A percentile compares a stretch with the other conserved stretches of the same genome.
phyloP scores from a whole-genome alignment of 1,139 yeast genomes.

The Sugiyamaella grinbergsii region DNA sequence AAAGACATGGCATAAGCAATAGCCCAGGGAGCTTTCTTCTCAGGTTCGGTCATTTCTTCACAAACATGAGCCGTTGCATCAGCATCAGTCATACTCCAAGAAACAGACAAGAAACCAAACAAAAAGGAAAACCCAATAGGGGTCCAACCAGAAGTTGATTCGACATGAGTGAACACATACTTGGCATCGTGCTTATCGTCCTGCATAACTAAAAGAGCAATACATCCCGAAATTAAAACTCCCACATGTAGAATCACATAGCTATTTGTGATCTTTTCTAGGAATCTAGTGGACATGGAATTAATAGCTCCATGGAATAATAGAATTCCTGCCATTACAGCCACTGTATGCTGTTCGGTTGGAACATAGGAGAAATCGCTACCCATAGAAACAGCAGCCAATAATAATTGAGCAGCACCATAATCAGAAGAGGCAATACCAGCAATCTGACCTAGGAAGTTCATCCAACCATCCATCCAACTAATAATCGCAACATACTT shows the following conservation, averaged over 20 bases:
- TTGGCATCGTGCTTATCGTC: conserved; percentile 38
- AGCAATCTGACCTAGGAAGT: conserved; percentile 49
- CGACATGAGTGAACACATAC: conserved; percentile 41
- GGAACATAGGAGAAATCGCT: conserved; percentile 46
- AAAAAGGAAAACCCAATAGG: conserved; percentile 64
- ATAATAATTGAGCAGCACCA: conserved; percentile 45
- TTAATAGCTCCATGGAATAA: conserved; percentile 47
- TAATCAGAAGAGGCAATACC: conserved; percentile 47
- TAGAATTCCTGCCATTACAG: conserved; percentile 48
- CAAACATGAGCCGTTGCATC: conserved; percentile 74
- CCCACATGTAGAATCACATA: conserved; percentile 50
- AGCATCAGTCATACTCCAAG: conserved; percentile 78
- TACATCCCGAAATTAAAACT: conserved; percentile 45
- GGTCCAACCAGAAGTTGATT: conserved; percentile 41
- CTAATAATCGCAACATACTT: conserved; percentile 50
- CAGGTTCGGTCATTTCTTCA: conserved; percentile 69
- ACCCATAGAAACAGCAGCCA: conserved; percentile 49
- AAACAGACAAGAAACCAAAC: conserved; percentile 63
- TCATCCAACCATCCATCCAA: conserved; percentile 53
- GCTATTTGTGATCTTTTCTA: conserved; percentile 47
- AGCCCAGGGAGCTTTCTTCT: conserved; percentile 65
- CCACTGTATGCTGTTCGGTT: conserved; percentile 47
- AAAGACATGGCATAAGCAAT: conserved; percentile 60
- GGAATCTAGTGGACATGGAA: conserved; percentile 47
- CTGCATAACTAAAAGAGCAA: conserved; percentile 39